Conservation (phyloP, 306 rosid species). For the Sicyos edulis region DNA sequence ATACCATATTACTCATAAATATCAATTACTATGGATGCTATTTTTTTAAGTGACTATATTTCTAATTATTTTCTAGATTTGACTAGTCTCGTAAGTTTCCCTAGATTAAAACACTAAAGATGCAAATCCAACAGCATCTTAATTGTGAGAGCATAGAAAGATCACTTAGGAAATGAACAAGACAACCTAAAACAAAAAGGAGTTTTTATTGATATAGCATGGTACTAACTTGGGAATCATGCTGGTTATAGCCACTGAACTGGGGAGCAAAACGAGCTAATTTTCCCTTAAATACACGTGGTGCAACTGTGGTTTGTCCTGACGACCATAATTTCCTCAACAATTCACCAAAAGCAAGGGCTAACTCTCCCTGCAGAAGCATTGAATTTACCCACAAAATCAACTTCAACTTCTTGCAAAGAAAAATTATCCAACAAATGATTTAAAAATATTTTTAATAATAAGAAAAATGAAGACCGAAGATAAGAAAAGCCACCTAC, state of each 20-base stretch:
- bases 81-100: too few relatives aligned
- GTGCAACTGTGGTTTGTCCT: slow-evolving; percentile 73
- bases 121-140: background rate
- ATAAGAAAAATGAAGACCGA: background rate
- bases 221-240: slow-evolving; percentile 89
- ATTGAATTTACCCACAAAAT: background rate
- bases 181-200: background rate
- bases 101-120: background rate
- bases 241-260: slow-evolving; percentile 97
- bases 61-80: too few relatives aligned
- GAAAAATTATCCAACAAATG: background rate
- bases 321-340: slow-evolving; percentile 95
- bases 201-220: slow-evolving; percentile 11
- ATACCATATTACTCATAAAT: too few relatives aligned
- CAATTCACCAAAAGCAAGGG: slow-evolving; percentile 87
- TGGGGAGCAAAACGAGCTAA: slow-evolving; percentile 98
- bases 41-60: too few relatives aligned
- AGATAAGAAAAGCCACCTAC: slow-evolving; percentile 43
- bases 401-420: background rate
- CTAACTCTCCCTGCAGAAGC: slow-evolving; percentile 83
- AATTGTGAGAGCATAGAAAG: slow-evolving; percentile 6
- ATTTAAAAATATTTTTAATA: background rate
- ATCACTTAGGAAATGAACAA: background rate
- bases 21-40: too few relatives aligned
- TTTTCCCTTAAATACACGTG: slow-evolving; percentile 88